Evolutionary conservation across 805 yeast species (phyloP), one percentile per base, ranked within the genome.

Genomic region (Cyberlindnera mycetangii): DNA sequence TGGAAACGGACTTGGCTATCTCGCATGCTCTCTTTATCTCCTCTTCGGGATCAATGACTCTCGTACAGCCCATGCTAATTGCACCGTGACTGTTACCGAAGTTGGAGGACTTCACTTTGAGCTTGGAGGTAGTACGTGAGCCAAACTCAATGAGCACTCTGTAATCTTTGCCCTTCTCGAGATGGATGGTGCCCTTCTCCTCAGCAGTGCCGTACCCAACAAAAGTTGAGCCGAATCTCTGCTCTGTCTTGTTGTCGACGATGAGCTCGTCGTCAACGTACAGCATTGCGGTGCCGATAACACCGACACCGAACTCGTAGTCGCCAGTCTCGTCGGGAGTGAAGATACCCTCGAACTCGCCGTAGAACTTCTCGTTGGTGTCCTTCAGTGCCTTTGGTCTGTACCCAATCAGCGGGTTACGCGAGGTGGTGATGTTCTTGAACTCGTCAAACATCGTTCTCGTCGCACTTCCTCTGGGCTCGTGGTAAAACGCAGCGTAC

Each of bases 181-280:
- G 62, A 2, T 52, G 31, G 25, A 72, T 54, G 8, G 56, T 51
- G 4, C 72, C 72, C 7, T 52, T 61, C 51, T 65, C 79, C 60
- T 79, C 84, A 31, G 69, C 55, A 14, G 85, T 73, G 38, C 84
- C 86, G 58, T 65, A 53, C 12, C 76, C 75, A 59, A 76, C 77
- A 65, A 78, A 80, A 3, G 73, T 65, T 25, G 64, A 60, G 9
- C 84, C 85, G 22, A 52, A 56, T 2, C 50, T 62, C 64, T 81
- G 85, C 20, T 69, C 58, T 33, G 79, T 74, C 53, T 69, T 72
- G 62, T 80, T 79, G 59, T 81, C 84, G 40, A 78, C 74, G 24
- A 81, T 64, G 45, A 78, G 62, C 53, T 72, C 53, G 45, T 62
- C 83, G 52, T 81, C 73, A 39, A 80, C 58, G 52, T 67, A 81